Evolutionary conservation across 352 stramenopile species (phyloP), one percentile per base, ranked within the genome.

Genomic region (Globisporangium spiculum): DNA sequence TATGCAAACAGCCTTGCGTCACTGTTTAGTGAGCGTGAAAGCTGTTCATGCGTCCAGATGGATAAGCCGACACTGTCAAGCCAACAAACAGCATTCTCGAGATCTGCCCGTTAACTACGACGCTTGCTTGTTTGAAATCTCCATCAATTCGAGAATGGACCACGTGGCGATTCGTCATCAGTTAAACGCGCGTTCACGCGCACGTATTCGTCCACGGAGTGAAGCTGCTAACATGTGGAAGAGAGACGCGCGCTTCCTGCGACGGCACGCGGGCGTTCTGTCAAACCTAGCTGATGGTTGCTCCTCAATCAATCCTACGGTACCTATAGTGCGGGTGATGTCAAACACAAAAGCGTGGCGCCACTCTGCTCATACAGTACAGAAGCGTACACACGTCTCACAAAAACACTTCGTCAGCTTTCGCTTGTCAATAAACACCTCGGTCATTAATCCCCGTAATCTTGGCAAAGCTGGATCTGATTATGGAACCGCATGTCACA

Each of bases 331-430:
- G 36, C 36, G 38, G 16, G 38, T 20, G 41, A n/a, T 18, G 41
- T 52, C 44, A 48, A 48, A 22, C 44, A 52, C 56, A 61, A 61
- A 61, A 61, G 56, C 1, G 20, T 18, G n/a, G 20, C 30, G 30
- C 55, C 9, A 4, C 34, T 4, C 34, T 38, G 34, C 12, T 0
- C 20, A 27, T 22, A 52, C 44, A 52, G 41, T 52, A 22, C 44
- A 8, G 4, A 9, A 12, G 4, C 10, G 55, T 50, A 32, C 32
- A 62, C 32, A 62, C 56, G 32, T 62, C 56, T 62, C 56, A 62
- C 12, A 46, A 32, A 8, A 32, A n/a, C 14, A 27, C 14, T 27
- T 55, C 48, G 48, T 55, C 48, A 55, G n/a, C 48, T 27, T 30
- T 55, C n/a, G 26, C 8, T 54, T 54, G 48, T 54, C 48, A 55